Conservation (phyloP, 768 basidiomycete genomes). For the Leccinum incarnatum region DNA sequence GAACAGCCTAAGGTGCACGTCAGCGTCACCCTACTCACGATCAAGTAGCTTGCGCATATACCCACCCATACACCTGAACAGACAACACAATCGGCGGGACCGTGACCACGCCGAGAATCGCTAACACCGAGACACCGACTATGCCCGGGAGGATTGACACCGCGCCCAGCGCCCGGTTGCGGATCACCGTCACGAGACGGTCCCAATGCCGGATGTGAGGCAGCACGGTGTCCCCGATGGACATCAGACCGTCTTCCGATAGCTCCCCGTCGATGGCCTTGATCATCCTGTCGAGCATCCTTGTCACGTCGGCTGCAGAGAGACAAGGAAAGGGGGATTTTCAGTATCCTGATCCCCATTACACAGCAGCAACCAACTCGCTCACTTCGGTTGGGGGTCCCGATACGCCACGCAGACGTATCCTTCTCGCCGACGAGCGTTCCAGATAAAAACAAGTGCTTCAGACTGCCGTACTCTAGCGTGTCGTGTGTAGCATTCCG, state of each 20-base stretch:
- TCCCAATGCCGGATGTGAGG: neutral
- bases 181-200: neutral
- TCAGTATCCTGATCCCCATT: neutral
- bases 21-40: neutral
- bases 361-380: neutral
- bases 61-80: slow-evolving; percentile 8
- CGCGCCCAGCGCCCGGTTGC: neutral
- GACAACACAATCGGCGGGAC: slow-evolving; percentile 11
- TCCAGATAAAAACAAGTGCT: neutral
- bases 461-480: neutral
- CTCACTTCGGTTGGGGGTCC: slow-evolving; percentile 19
- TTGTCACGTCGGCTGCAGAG: neutral
- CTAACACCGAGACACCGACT: slow-evolving; percentile 21
- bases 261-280: neutral
- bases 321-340: neutral
- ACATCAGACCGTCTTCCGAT: neutral
- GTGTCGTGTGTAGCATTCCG: neutral
- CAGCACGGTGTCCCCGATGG: neutral
- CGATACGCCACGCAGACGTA: slow-evolving; percentile 14
- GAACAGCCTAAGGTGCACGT: slow-evolving; percentile 1
- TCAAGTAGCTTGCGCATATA: neutral
- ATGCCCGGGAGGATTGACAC: slow-evolving; percentile 13
- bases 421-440: slow-evolving; percentile 4
- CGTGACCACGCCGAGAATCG: slow-evolving; percentile 9
- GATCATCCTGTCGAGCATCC: neutral